Base-by-base conservation (phyloP, 139 green algal species). In the Chlorella vulgaris region DNA sequence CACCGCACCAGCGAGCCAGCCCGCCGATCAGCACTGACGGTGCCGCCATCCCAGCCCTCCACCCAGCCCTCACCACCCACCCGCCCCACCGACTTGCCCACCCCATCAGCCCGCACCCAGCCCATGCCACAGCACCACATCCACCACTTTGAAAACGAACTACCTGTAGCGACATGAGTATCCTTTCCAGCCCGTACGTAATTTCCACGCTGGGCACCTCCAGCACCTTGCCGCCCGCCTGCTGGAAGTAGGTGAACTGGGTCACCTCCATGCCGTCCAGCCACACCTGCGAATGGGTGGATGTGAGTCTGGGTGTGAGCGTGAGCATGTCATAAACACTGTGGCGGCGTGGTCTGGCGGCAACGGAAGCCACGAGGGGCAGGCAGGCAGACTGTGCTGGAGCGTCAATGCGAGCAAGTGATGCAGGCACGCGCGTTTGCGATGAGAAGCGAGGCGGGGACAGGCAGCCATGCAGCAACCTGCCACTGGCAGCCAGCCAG, bases 171-270 rank as follows among this genome's bases (percentile, higher is more conserved):
- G 93, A 69, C 95, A 98, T 99, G 58, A 99, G 83, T 86, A 99
- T 99, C 42, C 97, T 92, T 91, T 99, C 97, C 71, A 99, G 78
- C 26, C 97, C 97, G 84, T 99, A 99, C 2, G 97, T 99, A 78
- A 99, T 99, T 88, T 99, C 97, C 61, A 99, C 96, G 0, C 92
- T 89, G 15, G 94, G 94, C 19, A 91, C 88, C 31, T 91, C 82
- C 53, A 98, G 87, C 22, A 87, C 69, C 75, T 92, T 89, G 38
- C 94, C 92, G 8, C 93, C 93, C 22, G 85, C 84, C 84, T 98
- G 93, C 88, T 99, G 96, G 83, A 99, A 99, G 89, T 99, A 99
- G 3, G 97, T 99, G 91, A 99, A 99, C 89, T 99, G 95, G 21
- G 96, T 98, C 40, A 99, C 92, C 91, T 99, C 96, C 95, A 98